phyloP scores from a whole-genome alignment of 768 basidiomycete species.

The Pholiota conissans region DNA sequence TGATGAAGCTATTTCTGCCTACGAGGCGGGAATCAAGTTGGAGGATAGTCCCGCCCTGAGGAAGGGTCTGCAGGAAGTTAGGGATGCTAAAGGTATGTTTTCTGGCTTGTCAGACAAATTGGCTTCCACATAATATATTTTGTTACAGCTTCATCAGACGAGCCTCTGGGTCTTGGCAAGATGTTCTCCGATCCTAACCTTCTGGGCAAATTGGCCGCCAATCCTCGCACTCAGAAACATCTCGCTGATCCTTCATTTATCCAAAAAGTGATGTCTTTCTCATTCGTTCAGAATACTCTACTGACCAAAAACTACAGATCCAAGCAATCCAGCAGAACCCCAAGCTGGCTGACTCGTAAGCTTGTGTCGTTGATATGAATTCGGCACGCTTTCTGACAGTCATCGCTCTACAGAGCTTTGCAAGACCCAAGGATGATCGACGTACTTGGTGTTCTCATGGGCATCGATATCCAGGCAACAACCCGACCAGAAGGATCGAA shows the following conservation, averaged over 20 bases:
- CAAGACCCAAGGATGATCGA: constrained; percentile 92
- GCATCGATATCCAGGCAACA: constrained; percentile 88
- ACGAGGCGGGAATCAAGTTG: constrained; percentile 77
- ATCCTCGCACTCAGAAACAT: constrained; percentile 84
- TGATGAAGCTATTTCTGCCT: constrained; percentile 82
- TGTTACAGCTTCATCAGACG: constrained; percentile 46
- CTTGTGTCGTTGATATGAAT: constrained; percentile 5
- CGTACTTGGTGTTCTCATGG: constrained; percentile 90
- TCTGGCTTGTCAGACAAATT: neutral
- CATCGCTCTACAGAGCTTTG: constrained; percentile 42
- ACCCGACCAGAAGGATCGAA: constrained; percentile 82
- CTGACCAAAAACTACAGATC: constrained; percentile 39
- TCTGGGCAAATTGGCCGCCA: constrained; percentile 78
- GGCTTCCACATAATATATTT: constrained; percentile 3
- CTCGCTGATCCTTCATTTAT: constrained; percentile 84
- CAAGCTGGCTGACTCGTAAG: constrained; percentile 56
- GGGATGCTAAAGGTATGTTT: constrained; percentile 72
- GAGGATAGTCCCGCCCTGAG: constrained; percentile 82
- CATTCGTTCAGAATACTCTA: constrained; percentile 1
- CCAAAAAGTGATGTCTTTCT: constrained; percentile 47
- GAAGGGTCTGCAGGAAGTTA: constrained; percentile 88
- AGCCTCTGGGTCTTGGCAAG: constrained; percentile 58
- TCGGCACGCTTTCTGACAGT: neutral
- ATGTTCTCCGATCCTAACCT: constrained; percentile 86
- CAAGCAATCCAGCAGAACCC: constrained; percentile 71